Conservation (phyloP, 352 stramenopile species). For the Pythium grandisporangium region DNA sequence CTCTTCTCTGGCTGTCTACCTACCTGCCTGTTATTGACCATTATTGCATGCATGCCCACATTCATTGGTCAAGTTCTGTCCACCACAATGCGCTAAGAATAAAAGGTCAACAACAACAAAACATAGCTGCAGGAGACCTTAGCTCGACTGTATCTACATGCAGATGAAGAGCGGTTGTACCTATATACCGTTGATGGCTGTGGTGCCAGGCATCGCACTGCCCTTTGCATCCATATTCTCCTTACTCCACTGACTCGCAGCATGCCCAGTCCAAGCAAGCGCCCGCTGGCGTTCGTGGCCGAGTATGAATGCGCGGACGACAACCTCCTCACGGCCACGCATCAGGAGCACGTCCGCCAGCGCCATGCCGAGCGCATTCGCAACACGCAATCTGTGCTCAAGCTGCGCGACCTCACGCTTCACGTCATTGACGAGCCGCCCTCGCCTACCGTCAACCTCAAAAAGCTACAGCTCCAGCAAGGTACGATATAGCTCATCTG, state of each 20-base stretch:
- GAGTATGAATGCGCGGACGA: conserved; percentile 62
- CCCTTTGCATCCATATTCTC: background rate
- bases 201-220: too few species aligned
- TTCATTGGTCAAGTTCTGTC: too few species aligned
- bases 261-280: conserved; percentile 38
- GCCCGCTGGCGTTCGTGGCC: conserved; percentile 36
- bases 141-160: too few species aligned
- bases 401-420: conserved; percentile 18
- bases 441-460: conserved; percentile 26
- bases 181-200: too few species aligned
- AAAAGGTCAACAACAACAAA: too few species aligned
- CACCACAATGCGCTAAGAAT: too few species aligned
- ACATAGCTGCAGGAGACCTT: too few species aligned
- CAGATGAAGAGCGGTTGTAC: too few species aligned
- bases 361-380: conserved; percentile 34
- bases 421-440: conserved; percentile 12
- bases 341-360: conserved; percentile 32
- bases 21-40: too few species aligned
- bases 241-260: background rate
- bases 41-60: too few species aligned
- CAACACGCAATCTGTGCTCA: conserved; percentile 30
- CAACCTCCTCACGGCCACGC: conserved; percentile 44
- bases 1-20: too few species aligned
- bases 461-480: conserved; percentile 46
- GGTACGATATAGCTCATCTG: conserved; percentile 18